A percentile compares a stretch with the other conserved stretches of the same genome.
phyloP scores from a whole-genome alignment of 2,329 filamentous ascomycete genomes.

The Albophoma yamanashiensis region DNA sequence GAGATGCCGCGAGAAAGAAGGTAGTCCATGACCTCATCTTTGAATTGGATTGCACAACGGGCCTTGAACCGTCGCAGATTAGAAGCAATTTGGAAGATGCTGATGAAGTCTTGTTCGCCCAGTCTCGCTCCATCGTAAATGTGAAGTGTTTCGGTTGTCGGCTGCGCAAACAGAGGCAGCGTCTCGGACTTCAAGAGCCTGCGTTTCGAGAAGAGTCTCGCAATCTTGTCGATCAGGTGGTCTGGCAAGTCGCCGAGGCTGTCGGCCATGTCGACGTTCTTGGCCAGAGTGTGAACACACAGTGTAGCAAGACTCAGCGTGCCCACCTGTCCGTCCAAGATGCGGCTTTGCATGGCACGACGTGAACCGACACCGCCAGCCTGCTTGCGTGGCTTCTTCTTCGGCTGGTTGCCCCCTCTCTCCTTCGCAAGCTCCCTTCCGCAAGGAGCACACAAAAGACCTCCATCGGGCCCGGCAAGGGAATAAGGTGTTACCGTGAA shows the following conservation, averaged over 20 bases:
- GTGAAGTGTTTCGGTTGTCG: slow-evolving; percentile 36
- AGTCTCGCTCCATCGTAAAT: slow-evolving; percentile 56
- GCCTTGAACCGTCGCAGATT: slow-evolving; percentile 61
- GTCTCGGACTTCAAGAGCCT: slow-evolving; percentile 44
- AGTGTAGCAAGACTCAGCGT: slow-evolving; percentile 57
- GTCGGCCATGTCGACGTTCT: slow-evolving; percentile 51
- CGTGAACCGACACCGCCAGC: slow-evolving; percentile 48
- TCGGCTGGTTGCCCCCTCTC: slow-evolving; percentile 23
- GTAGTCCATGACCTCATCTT: slow-evolving; percentile 73
- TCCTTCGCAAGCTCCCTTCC: slow-evolving; percentile 64
- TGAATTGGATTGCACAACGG: slow-evolving; percentile 83
- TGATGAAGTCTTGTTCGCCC: slow-evolving; percentile 63
- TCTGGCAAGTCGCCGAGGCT: slow-evolving; percentile 50
- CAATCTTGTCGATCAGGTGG: slow-evolving; percentile 45
- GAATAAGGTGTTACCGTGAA: slow-evolving; percentile 92
- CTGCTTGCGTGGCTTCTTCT: slow-evolving; percentile 36
- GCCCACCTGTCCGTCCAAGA: slow-evolving; percentile 67
- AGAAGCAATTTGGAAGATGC: slow-evolving; percentile 68
- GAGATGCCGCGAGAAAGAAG: slow-evolving; percentile 60
- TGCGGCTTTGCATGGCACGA: slow-evolving; percentile 70
- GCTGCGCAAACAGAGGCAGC: slow-evolving; percentile 45
- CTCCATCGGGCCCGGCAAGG: slow-evolving; percentile 69
- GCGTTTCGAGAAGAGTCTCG: slow-evolving; percentile 48
- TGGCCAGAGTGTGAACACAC: slow-evolving; percentile 51
- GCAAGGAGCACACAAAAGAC: slow-evolving; percentile 75